phyloP scores from a whole-genome alignment of 2,329 filamentous ascomycete species.

The Fusarium nygamai region DNA sequence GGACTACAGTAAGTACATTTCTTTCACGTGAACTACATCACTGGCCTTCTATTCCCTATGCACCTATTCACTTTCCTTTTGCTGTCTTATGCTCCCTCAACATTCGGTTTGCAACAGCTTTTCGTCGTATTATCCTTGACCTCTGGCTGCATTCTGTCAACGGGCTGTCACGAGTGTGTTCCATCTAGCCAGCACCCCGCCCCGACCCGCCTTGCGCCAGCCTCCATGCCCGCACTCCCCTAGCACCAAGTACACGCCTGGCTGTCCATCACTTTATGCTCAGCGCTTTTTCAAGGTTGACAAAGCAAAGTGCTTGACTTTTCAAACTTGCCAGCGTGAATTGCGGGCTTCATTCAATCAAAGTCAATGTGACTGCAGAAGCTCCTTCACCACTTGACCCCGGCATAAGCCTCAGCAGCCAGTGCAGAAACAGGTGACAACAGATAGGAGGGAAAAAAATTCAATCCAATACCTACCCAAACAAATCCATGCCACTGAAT shows the following conservation, averaged over 20 bases:
- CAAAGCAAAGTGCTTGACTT: constrained; percentile 13
- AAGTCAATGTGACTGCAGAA: constrained; percentile 13
- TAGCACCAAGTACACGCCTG: constrained; percentile 39
- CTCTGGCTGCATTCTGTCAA: constrained; percentile 36
- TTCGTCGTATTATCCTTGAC: constrained; percentile 9
- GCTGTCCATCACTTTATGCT: constrained; percentile 16
- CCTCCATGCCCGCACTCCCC: constrained; percentile 42
- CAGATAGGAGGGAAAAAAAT: neutral
- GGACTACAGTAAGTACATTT: constrained; percentile 33
- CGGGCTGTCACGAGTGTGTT: constrained; percentile 47
- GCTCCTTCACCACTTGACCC: constrained; percentile 37
- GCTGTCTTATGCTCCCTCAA: neutral
- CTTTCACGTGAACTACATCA: constrained; percentile 2
- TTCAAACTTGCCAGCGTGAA: constrained; percentile 25
- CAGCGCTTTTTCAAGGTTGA: constrained; percentile 25
- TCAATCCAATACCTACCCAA: constrained; percentile 20
- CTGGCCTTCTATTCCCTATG: neutral
- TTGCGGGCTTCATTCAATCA: constrained; percentile 26
- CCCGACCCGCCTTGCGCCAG: constrained; percentile 46
- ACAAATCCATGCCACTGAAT: constrained; percentile 43
- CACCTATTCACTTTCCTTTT: neutral
- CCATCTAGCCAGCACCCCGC: constrained; percentile 47
- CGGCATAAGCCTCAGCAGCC: constrained; percentile 39
- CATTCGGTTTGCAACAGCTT: constrained; percentile 3
- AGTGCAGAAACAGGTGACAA: constrained; percentile 26